Evolutionary conservation across 805 yeast genomes (phyloP), one percentile per base, ranked within the genome.

Genomic region (Saccharomycopsis fermentans): DNA sequence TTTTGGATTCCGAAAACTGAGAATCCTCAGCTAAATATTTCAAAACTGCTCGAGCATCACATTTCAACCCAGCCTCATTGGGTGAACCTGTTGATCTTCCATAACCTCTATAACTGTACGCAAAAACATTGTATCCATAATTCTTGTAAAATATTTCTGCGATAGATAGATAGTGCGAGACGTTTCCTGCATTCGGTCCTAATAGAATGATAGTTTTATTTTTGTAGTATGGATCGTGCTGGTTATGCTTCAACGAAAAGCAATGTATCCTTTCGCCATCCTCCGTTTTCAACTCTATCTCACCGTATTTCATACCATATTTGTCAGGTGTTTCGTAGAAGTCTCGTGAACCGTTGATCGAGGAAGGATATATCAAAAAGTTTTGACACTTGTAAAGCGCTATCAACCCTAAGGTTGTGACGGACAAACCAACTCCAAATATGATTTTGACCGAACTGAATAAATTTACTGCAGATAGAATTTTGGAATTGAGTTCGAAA

Each of bases 171-270:
- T 87, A 84, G 67, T 89, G 90, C 17, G 98, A 98, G 63, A 92
- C 92, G 69, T 94, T 92, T 4, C 98, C 98, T 1, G 97, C 97
- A 71, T 92, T 92, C 4, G 98, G 98, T 54, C 90, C 83, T 55
- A 91, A 75, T 21, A 94, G 78, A 27, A 94, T 66, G 11, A 92
- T 78, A 0, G 97, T 88, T 63, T 85, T 87, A 62, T 80, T 75
- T 35, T 77, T 70, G 59, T 82, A 79, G 21, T 59, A 63, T 3
- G 73, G 65, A 3, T 66, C 60, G 12, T 65, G 63, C 4, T 68
- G 64, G 59, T 81, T 81, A 27, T 83, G 86, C 19, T 77, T 72
- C 58, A 89, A 72, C 55, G 81, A 73, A 68, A 74, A 92, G 26
- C 88, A 78, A 60, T 87, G 87, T 36, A 92, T 70, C 11, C 71